These are phyloP conservation scores for Chaetomiaceae sp. DNA, from an alignment of 2,329 filamentous ascomycete species.

Conservation along the genomic window DNA sequence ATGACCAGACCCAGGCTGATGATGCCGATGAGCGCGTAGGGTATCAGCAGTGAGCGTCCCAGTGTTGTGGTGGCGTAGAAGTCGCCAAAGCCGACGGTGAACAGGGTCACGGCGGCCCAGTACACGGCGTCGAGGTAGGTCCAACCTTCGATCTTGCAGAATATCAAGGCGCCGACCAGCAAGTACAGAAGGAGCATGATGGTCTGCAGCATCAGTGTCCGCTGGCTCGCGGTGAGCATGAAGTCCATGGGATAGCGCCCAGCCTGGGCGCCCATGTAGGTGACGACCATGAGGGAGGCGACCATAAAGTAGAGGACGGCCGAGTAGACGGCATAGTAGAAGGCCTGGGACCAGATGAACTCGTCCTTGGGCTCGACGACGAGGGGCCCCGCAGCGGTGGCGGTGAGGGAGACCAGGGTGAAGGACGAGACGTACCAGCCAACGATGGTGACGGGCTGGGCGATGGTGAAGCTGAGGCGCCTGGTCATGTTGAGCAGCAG, in stretches of 20 bases:
- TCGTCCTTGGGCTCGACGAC: conserved; percentile 38
- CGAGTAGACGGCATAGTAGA: conserved; percentile 80
- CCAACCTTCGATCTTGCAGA: conserved; percentile 69
- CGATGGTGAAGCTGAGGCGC: conserved; percentile 72
- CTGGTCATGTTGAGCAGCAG: conserved; percentile 84
- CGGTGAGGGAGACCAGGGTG: conserved; percentile 61
- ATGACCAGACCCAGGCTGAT: conserved; percentile 83
- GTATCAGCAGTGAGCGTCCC: conserved; percentile 69
- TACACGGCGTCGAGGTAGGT: conserved; percentile 73
- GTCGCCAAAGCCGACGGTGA: conserved; percentile 63
- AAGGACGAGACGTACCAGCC: conserved; percentile 68
- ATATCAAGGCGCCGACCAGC: conserved; percentile 70
- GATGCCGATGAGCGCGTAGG: conserved; percentile 77
- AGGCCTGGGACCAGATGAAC: conserved; percentile 73
- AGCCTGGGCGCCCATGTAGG: conserved; percentile 68
- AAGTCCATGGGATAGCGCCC: conserved; percentile 76
- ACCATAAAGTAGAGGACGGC: conserved; percentile 76
- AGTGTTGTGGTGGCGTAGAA: conserved; percentile 45
- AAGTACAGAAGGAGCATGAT: conserved; percentile 82
- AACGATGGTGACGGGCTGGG: conserved; percentile 57
- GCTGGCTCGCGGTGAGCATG: conserved; percentile 70
- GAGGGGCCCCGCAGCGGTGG: conserved; percentile 60
- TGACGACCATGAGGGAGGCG: conserved; percentile 70
- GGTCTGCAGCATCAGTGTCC: conserved; percentile 86
- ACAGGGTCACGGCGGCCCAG: conserved; percentile 69